Evolutionary conservation across 192 early-diverging fungal genomes (phyloP).

Genomic region (Entomortierella parvispora): DNA sequence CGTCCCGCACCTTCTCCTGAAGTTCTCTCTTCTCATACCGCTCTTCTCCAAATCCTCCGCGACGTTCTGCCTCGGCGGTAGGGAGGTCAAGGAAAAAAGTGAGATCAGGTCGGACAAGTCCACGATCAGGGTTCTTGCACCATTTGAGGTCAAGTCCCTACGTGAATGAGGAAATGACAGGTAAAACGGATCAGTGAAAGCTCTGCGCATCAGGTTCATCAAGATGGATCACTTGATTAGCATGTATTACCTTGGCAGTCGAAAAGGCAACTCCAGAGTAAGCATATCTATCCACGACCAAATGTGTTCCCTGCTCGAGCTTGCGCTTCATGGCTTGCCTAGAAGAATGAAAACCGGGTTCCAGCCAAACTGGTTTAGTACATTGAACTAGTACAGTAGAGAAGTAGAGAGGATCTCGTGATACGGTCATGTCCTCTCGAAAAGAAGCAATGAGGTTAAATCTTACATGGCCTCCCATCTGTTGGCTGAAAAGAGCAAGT

Average conservation of each 20-base stretch:
- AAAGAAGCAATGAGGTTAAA: background rate
- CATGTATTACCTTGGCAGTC: slow-evolving; percentile 88
- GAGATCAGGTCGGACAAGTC: slow-evolving; percentile 85
- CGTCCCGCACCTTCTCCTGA: slow-evolving; percentile 79
- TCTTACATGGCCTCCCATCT: slow-evolving; percentile 90
- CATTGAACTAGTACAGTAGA: no score
- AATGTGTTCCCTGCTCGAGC: slow-evolving; percentile 73
- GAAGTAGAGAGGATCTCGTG: background rate
- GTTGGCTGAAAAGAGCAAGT: slow-evolving; percentile 96
- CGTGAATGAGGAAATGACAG: background rate
- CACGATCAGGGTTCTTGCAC: slow-evolving; percentile 89
- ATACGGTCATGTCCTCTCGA: background rate
- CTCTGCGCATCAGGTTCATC: no score
- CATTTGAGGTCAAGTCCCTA: slow-evolving; percentile 84
- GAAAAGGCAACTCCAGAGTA: slow-evolving; percentile 96
- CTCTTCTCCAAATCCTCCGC: slow-evolving; percentile 92
- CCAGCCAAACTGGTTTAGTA: no score
- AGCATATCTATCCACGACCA: slow-evolving; percentile 94
- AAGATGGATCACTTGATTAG: no score
- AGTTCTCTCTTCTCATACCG: slow-evolving; percentile 89
- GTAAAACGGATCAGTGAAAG: background rate
- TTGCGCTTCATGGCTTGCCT: slow-evolving; percentile 67
- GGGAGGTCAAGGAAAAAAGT: slow-evolving; percentile 91
- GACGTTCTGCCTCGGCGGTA: slow-evolving; percentile 75
- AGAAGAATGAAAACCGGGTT: slow-evolving; percentile 4